These are phyloP conservation scores for Penicillium capsulatum DNA, from an alignment of 2,329 filamentous ascomycete genomes.

Conservation along the genomic window DNA sequence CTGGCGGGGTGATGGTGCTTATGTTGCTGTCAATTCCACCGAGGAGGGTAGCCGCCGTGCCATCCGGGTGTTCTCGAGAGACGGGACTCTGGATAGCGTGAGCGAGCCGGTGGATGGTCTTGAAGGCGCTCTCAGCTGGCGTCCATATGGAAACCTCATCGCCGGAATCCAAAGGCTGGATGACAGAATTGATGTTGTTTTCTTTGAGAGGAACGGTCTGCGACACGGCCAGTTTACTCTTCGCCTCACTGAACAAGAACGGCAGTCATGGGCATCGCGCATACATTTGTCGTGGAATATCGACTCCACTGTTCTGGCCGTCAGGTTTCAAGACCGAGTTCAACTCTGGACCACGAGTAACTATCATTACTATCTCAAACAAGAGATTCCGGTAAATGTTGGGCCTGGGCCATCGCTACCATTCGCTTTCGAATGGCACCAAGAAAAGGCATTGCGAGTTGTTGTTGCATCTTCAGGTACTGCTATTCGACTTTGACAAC, in stretches of 20 bases:
- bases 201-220: conserved; percentile 96
- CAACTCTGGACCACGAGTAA: conserved; percentile 97
- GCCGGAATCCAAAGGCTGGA: conserved; percentile 74
- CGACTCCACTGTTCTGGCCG: conserved; percentile 85
- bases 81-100: conserved; percentile 85
- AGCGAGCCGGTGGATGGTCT: conserved; percentile 92
- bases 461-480: conserved; percentile 52
- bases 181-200: conserved; percentile 73
- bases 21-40: conserved; percentile 79
- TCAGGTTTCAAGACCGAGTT: conserved; percentile 68
- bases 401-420: conserved; percentile 22
- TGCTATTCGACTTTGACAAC: not conserved
- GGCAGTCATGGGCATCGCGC: conserved; percentile 51
- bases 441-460: conserved; percentile 73
- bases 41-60: conserved; percentile 66
- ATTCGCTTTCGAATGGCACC: conserved; percentile 63
- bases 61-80: conserved; percentile 84
- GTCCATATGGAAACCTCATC: conserved; percentile 83
- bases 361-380: conserved; percentile 97
- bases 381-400: conserved; percentile 61
- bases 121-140: conserved; percentile 85
- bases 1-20: conserved; percentile 93
- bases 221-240: conserved; percentile 93
- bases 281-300: conserved; percentile 80
- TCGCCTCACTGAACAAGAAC: conserved; percentile 58